Conservation (phyloP, 495 filamentous ascomycete species). For the Copromyces sp. region DNA sequence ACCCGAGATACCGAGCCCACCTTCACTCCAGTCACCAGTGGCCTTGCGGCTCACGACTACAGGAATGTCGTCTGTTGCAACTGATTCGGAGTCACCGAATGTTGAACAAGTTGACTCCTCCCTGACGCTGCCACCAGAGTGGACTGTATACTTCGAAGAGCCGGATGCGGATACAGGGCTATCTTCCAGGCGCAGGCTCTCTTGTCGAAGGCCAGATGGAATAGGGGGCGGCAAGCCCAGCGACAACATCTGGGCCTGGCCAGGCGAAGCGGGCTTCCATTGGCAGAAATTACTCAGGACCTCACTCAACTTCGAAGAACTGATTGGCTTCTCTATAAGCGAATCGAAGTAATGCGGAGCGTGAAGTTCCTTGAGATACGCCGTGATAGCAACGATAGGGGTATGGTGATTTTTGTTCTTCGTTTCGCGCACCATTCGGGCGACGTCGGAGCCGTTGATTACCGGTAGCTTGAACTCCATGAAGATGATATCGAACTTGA, state of each 20-base stretch:
- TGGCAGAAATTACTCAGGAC: constrained; percentile 76
- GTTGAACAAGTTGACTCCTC: constrained; percentile 83
- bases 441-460: constrained; percentile 88
- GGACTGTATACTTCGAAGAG: constrained; percentile 61
- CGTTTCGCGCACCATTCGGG: constrained; percentile 92
- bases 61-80: constrained; percentile 67
- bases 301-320: constrained; percentile 75
- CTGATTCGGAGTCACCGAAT: constrained; percentile 74
- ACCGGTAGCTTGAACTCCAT: constrained; percentile 93
- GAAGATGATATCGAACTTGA: constrained; percentile 95
- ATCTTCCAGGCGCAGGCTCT: constrained; percentile 54
- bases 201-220: constrained; percentile 52
- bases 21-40: constrained; percentile 62
- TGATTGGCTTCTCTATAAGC: constrained; percentile 92
- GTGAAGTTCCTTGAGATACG: constrained; percentile 90
- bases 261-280: constrained; percentile 70
- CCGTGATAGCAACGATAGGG: constrained; percentile 93
- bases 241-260: constrained; percentile 31
- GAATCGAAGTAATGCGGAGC: constrained; percentile 91
- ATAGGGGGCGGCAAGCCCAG: constrained; percentile 42
- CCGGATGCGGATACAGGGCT: constrained; percentile 79
- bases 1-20: constrained; percentile 60
- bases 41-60: constrained; percentile 60
- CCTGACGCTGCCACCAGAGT: constrained; percentile 62
- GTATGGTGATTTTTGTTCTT: constrained; percentile 91